Base-by-base conservation (phyloP, 768 basidiomycete species). In the Saitozyma podzolica region DNA sequence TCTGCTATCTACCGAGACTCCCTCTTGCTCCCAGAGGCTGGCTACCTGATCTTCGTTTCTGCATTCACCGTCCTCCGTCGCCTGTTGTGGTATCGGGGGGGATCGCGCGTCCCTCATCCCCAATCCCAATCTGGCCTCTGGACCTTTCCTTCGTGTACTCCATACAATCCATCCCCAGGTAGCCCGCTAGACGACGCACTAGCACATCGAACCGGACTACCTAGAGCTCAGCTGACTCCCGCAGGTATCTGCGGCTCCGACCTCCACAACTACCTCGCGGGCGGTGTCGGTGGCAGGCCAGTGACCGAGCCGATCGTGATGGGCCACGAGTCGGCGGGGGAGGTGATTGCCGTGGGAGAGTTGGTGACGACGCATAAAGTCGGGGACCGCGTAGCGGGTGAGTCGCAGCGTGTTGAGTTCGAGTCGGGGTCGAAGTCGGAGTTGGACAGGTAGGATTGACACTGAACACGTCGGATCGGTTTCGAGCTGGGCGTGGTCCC, bases 301-400 rank as follows among this genome's bases (percentile, higher is more conserved):
- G 68, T 76, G 17, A 66, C 60, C 16, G 58, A 73, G 19, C 72
- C 74, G 6, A 63, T 72, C 20, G 66, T 76, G 3, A 71, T 73
- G 68, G 74, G 74, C 8, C 74, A 76, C 50, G 74, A 76, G 54
- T 63, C 62, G 20, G 65, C 74, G 0, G 74, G 74, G 9, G 72
- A 72, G 62, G 74, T 76, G 50, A 70, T 76, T 43, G 74, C 74
- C 29, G 69, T 76, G 2, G 74, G 74, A 20, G 67, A 71, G 11
- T 29, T 68, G 40, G 71, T 76, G 16, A 73, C 59, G 51, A 70
- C 61, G 3, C 74, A 76, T 52, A 73, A 76, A 43, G 56, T 73
- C 54, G 74, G 74, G 10, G 74, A 76, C 47, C 45, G 74, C 37
- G 74, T 76, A 5, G 74, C 74, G 8, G 55, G 72, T 73, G 47